A percentile compares a stretch with the other conserved stretches of the same genome.
phyloP scores from a whole-genome alignment of 257 asterid species.

The Leonotis leonurus region DNA sequence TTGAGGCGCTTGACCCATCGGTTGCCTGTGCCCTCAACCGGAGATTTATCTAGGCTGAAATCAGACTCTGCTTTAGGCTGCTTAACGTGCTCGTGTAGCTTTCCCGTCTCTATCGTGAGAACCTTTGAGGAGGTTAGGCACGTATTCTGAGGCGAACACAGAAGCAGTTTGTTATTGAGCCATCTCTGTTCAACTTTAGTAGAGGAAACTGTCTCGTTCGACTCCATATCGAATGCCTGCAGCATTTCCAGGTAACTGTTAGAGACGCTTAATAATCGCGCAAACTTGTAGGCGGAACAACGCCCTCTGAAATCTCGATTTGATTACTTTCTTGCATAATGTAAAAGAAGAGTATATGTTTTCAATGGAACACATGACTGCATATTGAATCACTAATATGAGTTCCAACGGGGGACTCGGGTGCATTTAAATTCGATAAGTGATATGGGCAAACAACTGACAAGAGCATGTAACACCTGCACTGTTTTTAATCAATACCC shows the following conservation, averaged over 20 bases:
- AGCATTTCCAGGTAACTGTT: background rate
- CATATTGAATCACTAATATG: background rate
- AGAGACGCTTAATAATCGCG: background rate
- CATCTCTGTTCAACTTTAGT: constrained; percentile 8
- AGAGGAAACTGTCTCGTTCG: constrained; percentile 1
- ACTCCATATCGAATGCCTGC: constrained; percentile 14
- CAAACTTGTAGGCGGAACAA: no score
- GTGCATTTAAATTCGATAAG: no score
- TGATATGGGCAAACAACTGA: background rate
- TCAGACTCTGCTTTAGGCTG: constrained; percentile 25
- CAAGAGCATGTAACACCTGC: background rate
- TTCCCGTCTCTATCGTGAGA: constrained; percentile 48
- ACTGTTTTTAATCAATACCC: background rate
- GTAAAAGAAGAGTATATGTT: no score
- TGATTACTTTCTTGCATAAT: background rate
- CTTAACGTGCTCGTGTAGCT: constrained; percentile 32
- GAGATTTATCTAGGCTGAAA: constrained; percentile 9
- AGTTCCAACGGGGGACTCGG: no score
- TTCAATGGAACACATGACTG: background rate
- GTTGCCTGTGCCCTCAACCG: constrained; percentile 30
- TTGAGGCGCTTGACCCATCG: constrained; percentile 77
- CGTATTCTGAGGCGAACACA: constrained; percentile 28
- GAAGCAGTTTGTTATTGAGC: background rate
- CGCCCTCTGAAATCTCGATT: background rate
- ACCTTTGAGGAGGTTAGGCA: constrained; percentile 48